Evolutionary conservation across 2,329 filamentous ascomycete genomes (phyloP), one percentile per base, ranked within the genome.

Genomic region (Torrubiellomyces zombiae): DNA sequence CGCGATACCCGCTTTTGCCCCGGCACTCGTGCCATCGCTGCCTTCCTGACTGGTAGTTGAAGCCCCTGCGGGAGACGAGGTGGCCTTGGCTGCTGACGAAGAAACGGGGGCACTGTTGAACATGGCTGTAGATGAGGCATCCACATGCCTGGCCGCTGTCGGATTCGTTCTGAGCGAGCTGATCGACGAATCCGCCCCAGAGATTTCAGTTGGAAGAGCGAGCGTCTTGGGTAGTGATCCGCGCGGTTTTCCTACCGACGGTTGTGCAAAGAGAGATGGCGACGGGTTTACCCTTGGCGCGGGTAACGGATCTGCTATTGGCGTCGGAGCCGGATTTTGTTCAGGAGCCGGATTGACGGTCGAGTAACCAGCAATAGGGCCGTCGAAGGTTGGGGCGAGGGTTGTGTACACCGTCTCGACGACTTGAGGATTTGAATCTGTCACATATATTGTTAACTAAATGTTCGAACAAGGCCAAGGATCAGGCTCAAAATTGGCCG

Each of bases 1-100:
- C 5, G 76, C 81, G 32, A 94, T 67, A 31, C 89, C 89, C 21
- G 82, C 85, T 50, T 82, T 89, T 20, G 53, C 46, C 16, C 53
- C 63, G 7, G 48, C 32, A 23, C 39, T 47, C 18, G 35, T 39
- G 6, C 43, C 40, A 9, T 35, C 24, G 7, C 29, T 24, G 6
- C 20, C 23, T 4, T 22, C 21, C 13, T 26, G 21, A 3, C n/a
- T 19, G 11, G 18, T 15, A 3, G 24, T 17, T 4, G 38, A 29
- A 4, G 35, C 18, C 7, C 30, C 24, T 8, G 36, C 29, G 11
- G 36, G 28, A 4, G 39, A n/a, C n/a, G n/a, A n/a, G n/a, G n/a
- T n/a, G n/a, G n/a, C n/a, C n/a, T n/a, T n/a, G n/a, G n/a, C n/a
- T n/a, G n/a, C n/a, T n/a, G n/a, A n/a, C n/a, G n/a, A n/a, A n/a